Base-by-base conservation (phyloP, 1,284 basidiomycete genomes). In the Microbotryum intermedium region DNA sequence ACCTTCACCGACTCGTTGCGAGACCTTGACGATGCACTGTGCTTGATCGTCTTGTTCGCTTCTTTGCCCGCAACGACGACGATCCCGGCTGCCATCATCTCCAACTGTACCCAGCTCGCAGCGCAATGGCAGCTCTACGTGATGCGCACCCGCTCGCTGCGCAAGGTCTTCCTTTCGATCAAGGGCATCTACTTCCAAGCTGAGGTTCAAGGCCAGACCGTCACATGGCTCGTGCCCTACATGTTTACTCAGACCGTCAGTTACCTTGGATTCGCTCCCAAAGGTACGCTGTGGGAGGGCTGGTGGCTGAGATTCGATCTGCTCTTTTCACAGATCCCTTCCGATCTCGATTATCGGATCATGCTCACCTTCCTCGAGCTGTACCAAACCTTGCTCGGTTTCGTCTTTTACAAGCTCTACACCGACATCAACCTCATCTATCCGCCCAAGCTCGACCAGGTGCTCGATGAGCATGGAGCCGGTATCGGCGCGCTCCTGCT, bases 101-200 rank as follows among this genome's bases (percentile, higher is more conserved):
- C 90, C 71, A 93, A 94, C 74, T 98, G 95, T 76, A 80, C 87
- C 45, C 84, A 90, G 51, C 81, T 99, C 44, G 83, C 90, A 21
- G 73, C 75, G 54, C 75, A 78, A 58, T 77, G 76, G 75, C 90
- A 97, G 75, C 79, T 97, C 46, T 98, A 94, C 77, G 82, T 95
- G 53, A 92, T 97, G 84, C 88, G 90, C 72, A 85, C 90, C 1
- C 82, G 82, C 69, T 82, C 87, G 10, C 80, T 98, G 46, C 84
- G 88, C 61, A 97, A 97, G 77, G 84, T 88, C 34, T 98, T 99
- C 78, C 80, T 99, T 60, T 94, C 91, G 54, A 97, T 99, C 77
- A 98, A 98, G 77, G 95, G 95, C 50, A 84, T 98, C 60, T 99
- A 98, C 77, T 97, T 95, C 77, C 94, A 98, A 77, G 92, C 90